Conservation (phyloP, 2,329 filamentous ascomycete species). For the Ophiostoma sp. region DNA sequence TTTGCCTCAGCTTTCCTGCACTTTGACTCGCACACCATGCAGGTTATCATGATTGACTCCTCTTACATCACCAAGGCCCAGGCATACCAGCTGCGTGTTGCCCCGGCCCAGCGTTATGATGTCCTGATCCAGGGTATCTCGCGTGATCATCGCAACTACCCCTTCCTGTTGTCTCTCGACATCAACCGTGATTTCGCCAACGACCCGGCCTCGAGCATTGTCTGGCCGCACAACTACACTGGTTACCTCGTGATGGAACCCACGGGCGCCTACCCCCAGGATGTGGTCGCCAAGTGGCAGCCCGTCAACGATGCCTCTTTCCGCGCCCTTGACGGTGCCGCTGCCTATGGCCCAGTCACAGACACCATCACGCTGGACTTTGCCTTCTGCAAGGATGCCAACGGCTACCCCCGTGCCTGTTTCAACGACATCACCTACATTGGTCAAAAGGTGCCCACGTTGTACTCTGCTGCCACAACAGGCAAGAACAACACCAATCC, state of each 20-base stretch:
- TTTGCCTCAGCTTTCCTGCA: slow-evolving; percentile 41
- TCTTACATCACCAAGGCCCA: slow-evolving; percentile 38
- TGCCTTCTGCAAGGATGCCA: slow-evolving; percentile 53
- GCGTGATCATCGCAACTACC: slow-evolving; percentile 39
- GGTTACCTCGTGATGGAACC: slow-evolving; percentile 41
- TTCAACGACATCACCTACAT: slow-evolving; percentile 65
- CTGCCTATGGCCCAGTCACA: slow-evolving; percentile 40
- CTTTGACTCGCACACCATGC: slow-evolving; percentile 43
- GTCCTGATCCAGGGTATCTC: slow-evolving; percentile 37
- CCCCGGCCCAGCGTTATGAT: slow-evolving; percentile 45
- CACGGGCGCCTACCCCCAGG: slow-evolving; percentile 30
- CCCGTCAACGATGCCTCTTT: slow-evolving; percentile 61
- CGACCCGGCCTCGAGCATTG: slow-evolving; percentile 26
- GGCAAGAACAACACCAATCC: slow-evolving; percentile 42
- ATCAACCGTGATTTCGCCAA: slow-evolving; percentile 41
- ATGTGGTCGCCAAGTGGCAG: slow-evolving; percentile 37
- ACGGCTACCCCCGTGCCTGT: slow-evolving; percentile 57
- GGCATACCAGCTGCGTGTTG: slow-evolving; percentile 39
- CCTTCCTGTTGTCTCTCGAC: slow-evolving; percentile 42
- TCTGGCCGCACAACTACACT: slow-evolving; percentile 40
- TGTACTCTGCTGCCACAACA: slow-evolving; percentile 64
- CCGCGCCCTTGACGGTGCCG: slow-evolving; percentile 45
- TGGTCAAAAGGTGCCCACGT: slow-evolving; percentile 60
- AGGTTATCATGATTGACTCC: slow-evolving; percentile 43
- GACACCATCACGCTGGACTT: slow-evolving; percentile 53